Evolutionary conservation across 1,284 basidiomycete genomes (phyloP), one percentile per base, ranked within the genome.

Genomic region (Fomitopsis betulina): DNA sequence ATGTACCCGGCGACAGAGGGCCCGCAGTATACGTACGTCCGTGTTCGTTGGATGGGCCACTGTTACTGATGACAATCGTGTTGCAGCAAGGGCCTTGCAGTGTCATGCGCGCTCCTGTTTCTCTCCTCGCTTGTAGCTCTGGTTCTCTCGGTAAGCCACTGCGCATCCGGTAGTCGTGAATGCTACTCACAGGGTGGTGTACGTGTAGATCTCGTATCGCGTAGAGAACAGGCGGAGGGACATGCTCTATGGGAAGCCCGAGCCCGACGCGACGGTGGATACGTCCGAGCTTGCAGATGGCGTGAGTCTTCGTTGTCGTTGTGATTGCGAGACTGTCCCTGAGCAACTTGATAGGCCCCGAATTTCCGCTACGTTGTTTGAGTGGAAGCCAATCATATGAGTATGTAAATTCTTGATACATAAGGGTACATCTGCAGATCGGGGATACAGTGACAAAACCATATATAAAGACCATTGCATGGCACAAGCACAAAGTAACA

Each of bases 261-360:
- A 75, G 50, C 73, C 71, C 0, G 72, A 81, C 58, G 76, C 75
- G 2, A 77, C 73, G 9, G 85, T 91, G 15, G 83, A 91, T 63
- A 89, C 86, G 1, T 76, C 79, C 19, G 81, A 86, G 62, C 69
- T 88, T 15, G 88, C 87, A 4, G 87, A 91, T 65, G 78, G 83
- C 74, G 86, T 86, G 45, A 10, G 42, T 7, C 25, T 8, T 21
- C 27, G 39, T 52, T 1, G 23, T 19, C 30, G 10, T 40, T 42
- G 8, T 42, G 27, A 43, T 49, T 10, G 45, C 10, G 13, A 15
- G 42, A n/a, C 27, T 7, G 5, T n/a, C 42, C 21, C 17, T 30
- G 35, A 8, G 21, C 43, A 42, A n/a, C 25, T 15, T n/a, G 45
- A 4, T 30, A 68, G 67, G 64, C 68, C 1, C 62, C 65, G 9